Base-by-base conservation (phyloP, 1,139 yeast genomes). In the Groenewaldozyma auringiensis region DNA sequence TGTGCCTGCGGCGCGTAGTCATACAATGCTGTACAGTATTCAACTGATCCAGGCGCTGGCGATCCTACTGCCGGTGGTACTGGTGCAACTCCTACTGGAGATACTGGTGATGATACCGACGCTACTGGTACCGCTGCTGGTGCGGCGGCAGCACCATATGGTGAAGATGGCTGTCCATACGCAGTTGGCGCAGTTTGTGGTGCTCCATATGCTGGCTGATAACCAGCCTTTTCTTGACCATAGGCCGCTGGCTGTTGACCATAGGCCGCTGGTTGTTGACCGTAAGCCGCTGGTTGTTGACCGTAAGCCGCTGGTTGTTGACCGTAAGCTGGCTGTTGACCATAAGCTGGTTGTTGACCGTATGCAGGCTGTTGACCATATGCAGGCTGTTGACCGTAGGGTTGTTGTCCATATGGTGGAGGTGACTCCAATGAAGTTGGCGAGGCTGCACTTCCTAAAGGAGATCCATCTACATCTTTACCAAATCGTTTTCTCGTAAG, bases 1-100 rank as follows among this genome's bases (percentile, higher is more conserved):
- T 78, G 85, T 0, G 96, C 94, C 64, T 81, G 89, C 1, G 94
- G 88, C 1, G 78, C 66, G 61, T 81, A 84, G 59, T 83, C 94
- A 59, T 83, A 84, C 47, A 83, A 65, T 0, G 94, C 92, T 17
- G 86, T 79, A 62, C 92, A 83, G 14, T 78, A 74, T 55, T 77
- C 80, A 1, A 62, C 49, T 9, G 52, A 48, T 1, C 69, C 61
- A 9, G 67, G 61, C 4, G 38, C 21, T 25, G 53, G 58, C 36
- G 57, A 52, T 43, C 50, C 48, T 2, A 52, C 50, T 20, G 45
- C 49, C 6, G 61, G 55, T 6, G 57, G 52, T 8, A 53, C 45
- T n/a, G n/a, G n/a, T n/a, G n/a, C n/a, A n/a, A n/a, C n/a, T n/a
- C n/a, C n/a, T n/a, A n/a, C n/a, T 13, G 55, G 50, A 36, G 18